Evolutionary conservation across 805 yeast species (phyloP).

Genomic region (Candida orba): DNA sequence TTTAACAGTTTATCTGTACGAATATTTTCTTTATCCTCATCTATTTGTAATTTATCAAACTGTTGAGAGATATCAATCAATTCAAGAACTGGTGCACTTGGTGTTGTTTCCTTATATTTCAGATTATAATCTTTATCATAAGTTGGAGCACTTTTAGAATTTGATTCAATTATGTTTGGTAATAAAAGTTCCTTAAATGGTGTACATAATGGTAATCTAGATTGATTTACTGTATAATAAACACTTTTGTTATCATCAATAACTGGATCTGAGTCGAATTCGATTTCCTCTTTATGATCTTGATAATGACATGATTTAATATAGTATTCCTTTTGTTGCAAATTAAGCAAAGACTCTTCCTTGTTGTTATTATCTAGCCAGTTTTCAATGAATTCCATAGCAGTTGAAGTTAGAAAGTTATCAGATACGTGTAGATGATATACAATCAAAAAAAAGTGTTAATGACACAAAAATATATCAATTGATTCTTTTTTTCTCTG

Average conservation of each 20-base stretch:
- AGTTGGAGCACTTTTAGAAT: conserved; percentile 2
- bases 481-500: background rate
- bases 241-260: background rate
- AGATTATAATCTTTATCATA: background rate
- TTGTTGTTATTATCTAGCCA: conserved; percentile 8
- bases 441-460: background rate
- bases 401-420: background rate
- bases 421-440: background rate
- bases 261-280: background rate
- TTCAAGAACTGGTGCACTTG: conserved; percentile 2
- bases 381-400: conserved; percentile 6
- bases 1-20: background rate
- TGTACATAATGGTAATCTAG: background rate
- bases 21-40: conserved; percentile 5
- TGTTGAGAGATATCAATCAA: background rate
- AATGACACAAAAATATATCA: background rate
- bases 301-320: background rate
- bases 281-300: background rate
- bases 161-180: background rate
- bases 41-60: background rate
- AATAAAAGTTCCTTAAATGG: conserved; percentile 1
- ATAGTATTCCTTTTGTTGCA: conserved; percentile 2
- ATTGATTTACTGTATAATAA: background rate
- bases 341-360: conserved; percentile 3
- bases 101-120: background rate